A percentile compares a stretch with the other conserved stretches of the same genome.
phyloP scores from a whole-genome alignment of 116 monocot genomes.

The Thalassia testudinum region DNA sequence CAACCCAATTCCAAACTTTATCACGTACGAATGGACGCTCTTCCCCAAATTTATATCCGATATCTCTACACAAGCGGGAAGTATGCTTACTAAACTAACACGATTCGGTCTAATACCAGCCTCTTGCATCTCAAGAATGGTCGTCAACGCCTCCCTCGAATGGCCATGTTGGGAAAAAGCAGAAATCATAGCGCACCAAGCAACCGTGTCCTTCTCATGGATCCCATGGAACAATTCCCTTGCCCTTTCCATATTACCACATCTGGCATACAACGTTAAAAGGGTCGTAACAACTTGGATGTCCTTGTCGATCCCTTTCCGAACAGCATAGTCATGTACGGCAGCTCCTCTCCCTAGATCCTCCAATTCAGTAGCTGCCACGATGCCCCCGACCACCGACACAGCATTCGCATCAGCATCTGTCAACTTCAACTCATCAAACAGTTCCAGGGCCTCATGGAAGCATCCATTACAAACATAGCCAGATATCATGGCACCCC shows the following conservation, averaged over 20 bases:
- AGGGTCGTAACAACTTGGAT: constrained; percentile 39
- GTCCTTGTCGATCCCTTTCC: constrained; percentile 24
- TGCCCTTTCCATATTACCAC: constrained; percentile 42
- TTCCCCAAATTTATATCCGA: constrained; percentile 33
- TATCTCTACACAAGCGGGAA: constrained; percentile 72
- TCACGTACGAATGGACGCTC: constrained; percentile 44
- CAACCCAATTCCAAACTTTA: constrained; percentile 21
- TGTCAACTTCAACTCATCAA: constrained; percentile 26
- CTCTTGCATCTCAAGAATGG: constrained; percentile 48
- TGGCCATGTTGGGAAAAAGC: constrained; percentile 38
- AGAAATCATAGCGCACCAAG: constrained; percentile 91
- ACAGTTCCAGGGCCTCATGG: constrained; percentile 40
- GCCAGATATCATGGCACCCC: constrained; percentile 79
- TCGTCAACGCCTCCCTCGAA: constrained; percentile 23
- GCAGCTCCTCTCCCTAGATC: constrained; percentile 37
- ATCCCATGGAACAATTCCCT: constrained; percentile 41
- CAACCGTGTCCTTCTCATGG: constrained; percentile 43
- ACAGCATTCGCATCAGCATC: constrained; percentile 36
- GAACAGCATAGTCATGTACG: constrained; percentile 29
- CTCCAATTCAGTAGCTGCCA: constrained; percentile 51
- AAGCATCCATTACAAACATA: constrained; percentile 39
- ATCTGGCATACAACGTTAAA: constrained; percentile 62
- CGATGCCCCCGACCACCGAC: constrained; percentile 43
- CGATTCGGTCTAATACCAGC: constrained; percentile 31
- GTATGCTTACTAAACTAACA: constrained; percentile 38